Evolutionary conservation across 2,329 filamentous ascomycete species (phyloP), one percentile per base, ranked within the genome.

Genomic region (Cryphonectria parasitica): DNA sequence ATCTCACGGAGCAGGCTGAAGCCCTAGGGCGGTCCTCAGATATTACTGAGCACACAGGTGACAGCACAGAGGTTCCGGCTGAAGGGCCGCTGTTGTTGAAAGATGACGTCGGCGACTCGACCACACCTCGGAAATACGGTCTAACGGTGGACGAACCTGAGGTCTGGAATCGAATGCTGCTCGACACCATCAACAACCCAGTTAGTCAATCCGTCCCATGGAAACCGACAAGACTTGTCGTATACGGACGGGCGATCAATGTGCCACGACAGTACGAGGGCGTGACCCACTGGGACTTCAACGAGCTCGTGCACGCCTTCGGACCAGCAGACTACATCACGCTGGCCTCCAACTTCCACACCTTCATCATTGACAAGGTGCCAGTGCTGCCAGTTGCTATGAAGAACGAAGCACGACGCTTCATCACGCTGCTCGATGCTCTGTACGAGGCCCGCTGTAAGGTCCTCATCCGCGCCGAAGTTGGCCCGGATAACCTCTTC

Each of bases 271-370:
- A 90, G 52, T 80, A 86, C 73, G 80, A 86, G 36, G 89, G 90
- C 25, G 81, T 87, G 0, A 86, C 89, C 0, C 84, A 85, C 68
- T 94, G 91, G 87, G 86, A 87, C 13, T 96, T 95, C 75, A 76
- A 83, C 19, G 86, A 91, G 49, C 86, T 95, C 1, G 93, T 92
- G 70, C 85, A 86, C 7, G 83, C 84, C 1, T 89, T 94, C 61
- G 93, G 93, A 0, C 92, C 92, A 0, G 93, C 93, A 39, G 93
- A 96, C 81, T 96, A 95, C 80, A 92, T 95, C 68, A 92, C 91
- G 1, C 87, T 96, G 78, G 92, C 92, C 1, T 94, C 92, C 1
- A 91, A 88, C 22, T 95, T 91, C 78, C 92, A 95, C 79, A 95
- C 92, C 0, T 86, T 95, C 72, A 88, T 95, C 77, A 83, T 95